Evolutionary conservation across 192 early-diverging fungal genomes (phyloP).

Genomic region (Piromyces finnis): DNA sequence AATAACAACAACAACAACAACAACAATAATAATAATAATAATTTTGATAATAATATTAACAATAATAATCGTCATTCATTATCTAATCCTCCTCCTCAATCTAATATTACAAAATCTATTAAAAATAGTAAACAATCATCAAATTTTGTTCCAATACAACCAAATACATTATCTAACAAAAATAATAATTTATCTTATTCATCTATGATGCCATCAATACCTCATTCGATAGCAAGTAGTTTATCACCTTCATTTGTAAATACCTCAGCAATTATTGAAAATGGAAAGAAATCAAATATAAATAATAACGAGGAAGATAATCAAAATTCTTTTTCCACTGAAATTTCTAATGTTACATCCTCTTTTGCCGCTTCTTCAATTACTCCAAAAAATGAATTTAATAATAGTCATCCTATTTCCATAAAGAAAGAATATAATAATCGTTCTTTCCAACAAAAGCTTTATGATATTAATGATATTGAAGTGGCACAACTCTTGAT

Average conservation of each 20-base stretch:
- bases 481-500: not conserved
- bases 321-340: not conserved
- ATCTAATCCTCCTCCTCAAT: not conserved
- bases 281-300: not conserved
- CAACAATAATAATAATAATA: no score
- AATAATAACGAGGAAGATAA: not conserved
- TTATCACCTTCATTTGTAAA: not conserved
- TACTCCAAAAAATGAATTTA: not conserved
- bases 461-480: not conserved
- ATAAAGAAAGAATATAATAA: not conserved
- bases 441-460: not conserved
- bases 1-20: no score
- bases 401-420: not conserved
- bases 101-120: not conserved
- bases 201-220: not conserved
- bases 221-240: not conserved
- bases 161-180: not conserved
- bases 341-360: not conserved
- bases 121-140: not conserved
- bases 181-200: not conserved
- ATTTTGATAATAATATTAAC: no score
- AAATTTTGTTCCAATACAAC: no score
- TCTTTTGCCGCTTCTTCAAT: not conserved
- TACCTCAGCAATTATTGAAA: not conserved
- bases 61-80: no score